These are phyloP conservation scores for Talaromyces rugulosus DNA, from an alignment of 2,329 filamentous ascomycete genomes.

Conservation along the genomic window DNA sequence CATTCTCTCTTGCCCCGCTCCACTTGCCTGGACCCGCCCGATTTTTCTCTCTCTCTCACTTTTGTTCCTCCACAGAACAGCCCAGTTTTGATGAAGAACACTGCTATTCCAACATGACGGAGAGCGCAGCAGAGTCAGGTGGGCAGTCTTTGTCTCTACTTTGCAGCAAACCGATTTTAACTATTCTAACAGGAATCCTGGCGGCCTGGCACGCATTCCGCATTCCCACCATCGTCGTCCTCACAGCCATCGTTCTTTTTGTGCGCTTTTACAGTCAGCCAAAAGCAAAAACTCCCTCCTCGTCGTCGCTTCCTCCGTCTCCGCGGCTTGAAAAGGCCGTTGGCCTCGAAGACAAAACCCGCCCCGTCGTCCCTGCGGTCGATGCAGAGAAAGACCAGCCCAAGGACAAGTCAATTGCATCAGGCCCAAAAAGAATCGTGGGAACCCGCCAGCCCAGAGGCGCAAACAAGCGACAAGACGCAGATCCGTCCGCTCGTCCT, in stretches of 20 bases:
- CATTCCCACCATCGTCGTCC: constrained; percentile 39
- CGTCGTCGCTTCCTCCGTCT: constrained; percentile 28
- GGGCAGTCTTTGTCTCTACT: neutral
- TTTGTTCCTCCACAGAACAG: neutral
- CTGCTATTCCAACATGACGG: neutral
- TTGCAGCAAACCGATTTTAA: neutral
- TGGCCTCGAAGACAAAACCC: neutral
- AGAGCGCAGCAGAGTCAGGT: constrained; percentile 7
- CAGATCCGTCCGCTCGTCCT: constrained; percentile 16
- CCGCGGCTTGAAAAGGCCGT: constrained; percentile 16
- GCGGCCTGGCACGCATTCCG: constrained; percentile 47
- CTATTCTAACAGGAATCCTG: constrained; percentile 29
- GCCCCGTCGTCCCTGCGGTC: neutral
- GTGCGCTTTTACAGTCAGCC: constrained; percentile 15
- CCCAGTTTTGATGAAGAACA: neutral
- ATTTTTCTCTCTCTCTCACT: neutral
- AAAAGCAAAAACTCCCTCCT: constrained; percentile 23
- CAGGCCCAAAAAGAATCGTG: constrained; percentile 31
- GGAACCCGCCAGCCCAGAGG: constrained; percentile 29
- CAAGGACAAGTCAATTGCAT: neutral
- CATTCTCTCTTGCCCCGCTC: neutral
- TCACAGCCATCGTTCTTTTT: constrained; percentile 29
- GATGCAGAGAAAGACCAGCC: neutral
- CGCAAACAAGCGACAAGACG: constrained; percentile 19
- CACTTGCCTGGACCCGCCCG: neutral